These are phyloP conservation scores for Floccularia luteovirens DNA, from an alignment of 768 basidiomycete species.

Conservation along the genomic window DNA sequence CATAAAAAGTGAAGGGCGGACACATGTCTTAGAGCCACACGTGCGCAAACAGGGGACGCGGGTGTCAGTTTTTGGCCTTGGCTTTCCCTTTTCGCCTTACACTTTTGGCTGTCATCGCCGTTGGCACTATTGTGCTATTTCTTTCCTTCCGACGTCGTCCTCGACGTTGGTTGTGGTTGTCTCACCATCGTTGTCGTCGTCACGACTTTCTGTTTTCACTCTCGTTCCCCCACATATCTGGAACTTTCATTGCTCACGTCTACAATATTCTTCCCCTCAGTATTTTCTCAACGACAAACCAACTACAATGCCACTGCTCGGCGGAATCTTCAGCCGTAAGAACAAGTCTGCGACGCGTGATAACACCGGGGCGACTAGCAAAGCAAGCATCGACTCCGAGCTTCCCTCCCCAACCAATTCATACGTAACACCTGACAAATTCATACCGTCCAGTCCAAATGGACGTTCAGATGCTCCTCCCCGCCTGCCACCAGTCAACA, in stretches of 20 bases:
- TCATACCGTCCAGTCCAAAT: constrained; percentile 25
- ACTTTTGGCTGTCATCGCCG: no score
- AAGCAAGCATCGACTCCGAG: constrained; percentile 13
- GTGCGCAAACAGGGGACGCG: no score
- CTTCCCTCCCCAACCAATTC: constrained; percentile 24
- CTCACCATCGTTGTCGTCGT: not conserved
- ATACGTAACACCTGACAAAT: constrained; percentile 23
- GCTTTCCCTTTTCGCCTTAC: no score
- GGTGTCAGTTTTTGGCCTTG: no score
- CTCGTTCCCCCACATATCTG: not conserved
- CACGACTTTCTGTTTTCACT: not conserved
- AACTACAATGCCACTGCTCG: constrained; percentile 26
- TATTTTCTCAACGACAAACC: not conserved
- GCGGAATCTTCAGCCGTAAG: constrained; percentile 30
- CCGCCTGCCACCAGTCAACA: constrained; percentile 4
- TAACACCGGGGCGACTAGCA: constrained; percentile 10
- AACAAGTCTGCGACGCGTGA: constrained; percentile 20
- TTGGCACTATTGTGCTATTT: no score
- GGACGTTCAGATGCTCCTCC: constrained; percentile 15
- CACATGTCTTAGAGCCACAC: no score
- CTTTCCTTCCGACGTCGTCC: not conserved
- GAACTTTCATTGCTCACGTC: not conserved
- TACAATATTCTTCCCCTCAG: not conserved
- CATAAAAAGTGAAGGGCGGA: no score
- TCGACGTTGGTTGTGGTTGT: not conserved